Base-by-base conservation (phyloP, 1,139 yeast species). In the Casaregolazyma suthepensis region DNA sequence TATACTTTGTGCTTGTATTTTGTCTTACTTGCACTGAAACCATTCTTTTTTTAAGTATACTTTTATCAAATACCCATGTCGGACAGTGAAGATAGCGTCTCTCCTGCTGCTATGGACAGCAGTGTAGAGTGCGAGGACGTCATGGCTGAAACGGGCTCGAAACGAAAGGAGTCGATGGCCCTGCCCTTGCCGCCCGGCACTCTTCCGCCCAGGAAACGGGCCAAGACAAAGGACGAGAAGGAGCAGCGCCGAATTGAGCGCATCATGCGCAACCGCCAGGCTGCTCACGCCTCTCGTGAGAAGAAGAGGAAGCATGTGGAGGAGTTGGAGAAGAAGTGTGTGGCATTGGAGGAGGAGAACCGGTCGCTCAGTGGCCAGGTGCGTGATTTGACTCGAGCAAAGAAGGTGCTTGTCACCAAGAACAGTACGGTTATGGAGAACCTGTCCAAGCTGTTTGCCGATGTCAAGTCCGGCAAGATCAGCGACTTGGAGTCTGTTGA, bases 211-310 rank as follows among this genome's bases (percentile, higher is more conserved):
- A 81, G 99, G 59, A 93, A 93, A 74, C 81, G 98, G 63, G 99
- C 99, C 10, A 89, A 87, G 75, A 93, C 99, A 45, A 82, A 87
- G 64, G 97, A 91, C 71, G 99, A 93, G 73, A 93, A 91, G 74
- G 98, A 93, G 71, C 97, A 91, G 72, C 85, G 99, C 59, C 80
- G 96, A 53, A 82, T 91, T 52, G 98, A 93, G 72, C 77, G 99
- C 56, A 90, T 93, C 54, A 77, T 93, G 67, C 81, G 99, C 67
- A 93, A 93, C 71, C 82, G 99, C 65, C 86, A 93, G 67, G 98
- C 99, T 22, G 99, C 99, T 47, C 98, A 93, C 69, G 96, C 96
- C 49, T 87, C 96, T 35, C 81, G 99, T 61, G 99, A 93, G 68
- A 91, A 91, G 81, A 93, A 93, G 80, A 81, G 98, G 67, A 82